Evolutionary conservation across 345 rosid genomes (phyloP), one percentile per base, ranked within the genome.

Genomic region (Carallia brachiata): DNA sequence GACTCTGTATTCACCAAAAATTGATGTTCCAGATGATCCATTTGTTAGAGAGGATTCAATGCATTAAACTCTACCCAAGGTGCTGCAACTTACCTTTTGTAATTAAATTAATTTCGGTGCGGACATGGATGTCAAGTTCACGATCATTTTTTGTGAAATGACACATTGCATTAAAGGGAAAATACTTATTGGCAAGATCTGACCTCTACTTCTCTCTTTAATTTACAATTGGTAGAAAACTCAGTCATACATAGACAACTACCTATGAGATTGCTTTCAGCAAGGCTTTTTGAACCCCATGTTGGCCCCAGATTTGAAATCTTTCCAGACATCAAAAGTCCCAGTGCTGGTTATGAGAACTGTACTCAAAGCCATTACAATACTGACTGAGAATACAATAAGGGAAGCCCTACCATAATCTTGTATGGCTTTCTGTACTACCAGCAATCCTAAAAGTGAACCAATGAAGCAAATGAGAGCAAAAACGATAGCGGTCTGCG

Each of bases 241-340:
- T 12, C 16, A 13, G 16, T 44, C 3, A 13, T 44, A 44, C 50
- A 44, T 2, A 44, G 50, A 44, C 12, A 7, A 2, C 17, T 3
- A 15, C 16, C 5, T 44, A 44, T 44, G 32, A 75, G 69, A 63
- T 52, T 64, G 53, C 30, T 60, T 68, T 77, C 74, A 87, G 72
- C 97, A 89, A 34, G 91, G 92, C 32, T 75, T 65, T 69, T 84
- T 90, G 75, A 90, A 93, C 36, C 97, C 90, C 97, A 88, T 91
- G 36, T 84, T 78, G 39, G 72, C 66, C 69, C 97, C 97, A 28
- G 86, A 82, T 34, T 37, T 48, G 52, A 68, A 88, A 62, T 91
- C 86, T 28, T 81, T 84, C 97, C 89, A 93, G 32, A 83, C 79
- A 48, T 93, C 76, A 39, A 88, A 72, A 62, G 86, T 88, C 67